Base-by-base conservation (phyloP, 75 land plant genomes). In the Picea glauca region DNA sequence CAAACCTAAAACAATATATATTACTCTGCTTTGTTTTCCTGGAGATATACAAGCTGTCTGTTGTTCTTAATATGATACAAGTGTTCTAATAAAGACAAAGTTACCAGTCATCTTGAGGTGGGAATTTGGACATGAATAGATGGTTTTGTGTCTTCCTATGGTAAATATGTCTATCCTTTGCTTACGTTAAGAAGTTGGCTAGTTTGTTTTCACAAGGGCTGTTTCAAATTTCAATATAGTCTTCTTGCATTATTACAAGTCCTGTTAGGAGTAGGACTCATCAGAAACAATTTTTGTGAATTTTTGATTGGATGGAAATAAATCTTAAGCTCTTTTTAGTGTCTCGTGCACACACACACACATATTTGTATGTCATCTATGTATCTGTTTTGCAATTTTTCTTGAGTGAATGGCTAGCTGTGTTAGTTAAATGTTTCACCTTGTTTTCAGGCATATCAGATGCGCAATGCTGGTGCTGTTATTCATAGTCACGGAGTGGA, bases 401-500 rank as follows among this genome's bases (percentile, higher is more conserved):
- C 74, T 70, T 70, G 54, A n/a, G 40, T 43, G 40, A 46, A 40
- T 70, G 54, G 23, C 35, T 70, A 40, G 2, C 23, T 2, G 38
- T 78, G 56, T 26, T 67, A 57, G 13, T 6, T 75, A 58, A 31
- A 46, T 9, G 2, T 58, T 64, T 43, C 32, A 60, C 30, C 79
- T 75, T 59, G 64, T 50, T 58, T 86, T 65, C 85, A 98, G 99
- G 99, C 94, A 60, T 98, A 93, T 80, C 79, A 85, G 30, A 93
- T 90, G 93, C 89, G 99, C 12, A 86, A 95, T 85, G 96, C 98
- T 85, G 99, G 99, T 65, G 99, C 99, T 62, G 96, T 98, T n/a
- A 98, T 98, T 40, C 99, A 98, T 72, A 98, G 99, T 79, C 99
- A 98, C 79, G 99, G 98, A 32, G 78, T 98, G 87, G 99, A 98